phyloP scores from a whole-genome alignment of 306 rosid species.

The Quercus variabilis region DNA sequence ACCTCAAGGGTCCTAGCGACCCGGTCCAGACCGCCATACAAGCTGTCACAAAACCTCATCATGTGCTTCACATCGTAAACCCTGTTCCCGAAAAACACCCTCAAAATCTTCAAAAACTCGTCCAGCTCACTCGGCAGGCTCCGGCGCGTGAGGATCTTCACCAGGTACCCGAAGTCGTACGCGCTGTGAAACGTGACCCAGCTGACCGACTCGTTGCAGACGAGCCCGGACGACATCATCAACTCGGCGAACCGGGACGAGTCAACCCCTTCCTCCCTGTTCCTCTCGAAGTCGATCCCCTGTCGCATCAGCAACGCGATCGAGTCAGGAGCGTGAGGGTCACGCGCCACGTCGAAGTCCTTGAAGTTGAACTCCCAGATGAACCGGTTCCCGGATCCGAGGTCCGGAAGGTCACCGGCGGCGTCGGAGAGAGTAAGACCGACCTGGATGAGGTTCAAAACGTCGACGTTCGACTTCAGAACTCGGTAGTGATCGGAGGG shows the following conservation, averaged over 20 bases:
- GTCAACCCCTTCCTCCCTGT: conserved; percentile 37
- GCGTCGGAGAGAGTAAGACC: conserved; percentile 73
- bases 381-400: conserved; percentile 33
- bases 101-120: conserved; percentile 33
- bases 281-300: conserved; percentile 59
- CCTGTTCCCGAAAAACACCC: conserved; percentile 46
- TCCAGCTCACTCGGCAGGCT: conserved; percentile 32
- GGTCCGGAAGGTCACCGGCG: conserved; percentile 61
- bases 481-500: conserved; percentile 58
- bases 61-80: conserved; percentile 72
- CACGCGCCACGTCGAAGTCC: conserved; percentile 56
- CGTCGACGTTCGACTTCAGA: conserved; percentile 75
- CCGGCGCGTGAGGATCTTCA: conserved; percentile 53
- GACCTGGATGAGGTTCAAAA: conserved; percentile 65
- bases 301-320: conserved; percentile 59
- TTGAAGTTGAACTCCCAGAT: conserved; percentile 76
- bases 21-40: conserved; percentile 74
- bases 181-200: conserved; percentile 84
- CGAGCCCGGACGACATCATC: conserved; percentile 61
- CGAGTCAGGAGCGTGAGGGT: conserved; percentile 52
- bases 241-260: conserved; percentile 44
- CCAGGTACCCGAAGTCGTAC: conserved; percentile 65
- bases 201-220: conserved; percentile 47
- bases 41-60: conserved; percentile 56
- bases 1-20: conserved; percentile 54